Percentiles rank a stretch among this genome's conserved stretches.
Evolutionary conservation across 2,329 filamentous ascomycete species (phyloP).

Genomic region (Colletotrichum gigasporum): DNA sequence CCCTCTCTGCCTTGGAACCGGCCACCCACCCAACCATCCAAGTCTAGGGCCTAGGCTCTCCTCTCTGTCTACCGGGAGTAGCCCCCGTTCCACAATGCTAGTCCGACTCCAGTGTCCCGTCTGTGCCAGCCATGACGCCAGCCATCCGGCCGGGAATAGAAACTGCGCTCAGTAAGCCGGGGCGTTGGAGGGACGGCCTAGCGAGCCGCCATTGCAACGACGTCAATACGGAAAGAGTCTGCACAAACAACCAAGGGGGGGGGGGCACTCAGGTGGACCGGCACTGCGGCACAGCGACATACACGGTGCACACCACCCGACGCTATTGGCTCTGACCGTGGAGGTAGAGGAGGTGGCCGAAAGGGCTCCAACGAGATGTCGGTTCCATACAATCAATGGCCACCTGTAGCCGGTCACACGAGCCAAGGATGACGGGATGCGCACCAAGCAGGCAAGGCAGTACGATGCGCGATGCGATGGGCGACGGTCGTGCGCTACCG

Average conservation of each 20-base stretch:
- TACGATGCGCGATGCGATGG: too few relatives aligned
- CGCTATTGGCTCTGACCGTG: slow-evolving; percentile 1
- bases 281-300: slow-evolving; percentile 10
- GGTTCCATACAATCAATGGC: not conserved
- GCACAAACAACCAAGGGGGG: too few relatives aligned
- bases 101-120: too few relatives aligned
- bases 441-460: too few relatives aligned
- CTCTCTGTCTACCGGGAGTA: not conserved
- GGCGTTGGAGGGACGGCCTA: not conserved
- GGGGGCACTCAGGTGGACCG: slow-evolving; percentile 21
- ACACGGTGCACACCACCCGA: not conserved
- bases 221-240: not conserved
- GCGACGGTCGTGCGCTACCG: too few relatives aligned
- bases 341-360: not conserved
- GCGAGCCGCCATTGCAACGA: not conserved
- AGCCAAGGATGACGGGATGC: too few relatives aligned
- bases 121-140: not conserved
- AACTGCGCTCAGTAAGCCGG: not conserved
- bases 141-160: not conserved
- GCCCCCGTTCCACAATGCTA: not conserved
- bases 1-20: slow-evolving; percentile 3
- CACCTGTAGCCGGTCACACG: too few relatives aligned
- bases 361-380: not conserved
- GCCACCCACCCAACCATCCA: not conserved
- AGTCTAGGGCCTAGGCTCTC: too few relatives aligned